Evolutionary conservation across 179 eudicot genomes (phyloP).

Genomic region (Carnegiea gigantea): DNA sequence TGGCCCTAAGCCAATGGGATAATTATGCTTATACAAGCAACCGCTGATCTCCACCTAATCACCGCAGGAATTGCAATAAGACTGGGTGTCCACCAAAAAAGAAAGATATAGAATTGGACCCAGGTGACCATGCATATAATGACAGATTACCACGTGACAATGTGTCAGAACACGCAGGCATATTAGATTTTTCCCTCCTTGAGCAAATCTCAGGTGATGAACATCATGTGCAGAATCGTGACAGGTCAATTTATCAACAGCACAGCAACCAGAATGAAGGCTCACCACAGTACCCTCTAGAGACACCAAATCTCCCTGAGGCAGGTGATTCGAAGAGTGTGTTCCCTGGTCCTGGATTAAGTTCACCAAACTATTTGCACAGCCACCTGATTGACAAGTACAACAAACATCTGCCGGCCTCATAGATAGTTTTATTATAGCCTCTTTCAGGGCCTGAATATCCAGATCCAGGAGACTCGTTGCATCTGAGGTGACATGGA

Average conservation of each 20-base stretch:
- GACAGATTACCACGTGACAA: slow-evolving; percentile 47
- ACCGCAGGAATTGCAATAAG: slow-evolving; percentile 20
- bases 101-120: slow-evolving; percentile 7
- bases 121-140: slow-evolving; percentile 12
- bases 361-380: slow-evolving; percentile 19
- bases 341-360: slow-evolving; percentile 31
- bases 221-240: slow-evolving; percentile 24
- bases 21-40: slow-evolving; percentile 39
- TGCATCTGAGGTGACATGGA: slow-evolving; percentile 45
- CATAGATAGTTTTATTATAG: slow-evolving; percentile 26
- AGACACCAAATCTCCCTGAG: slow-evolving; percentile 67
- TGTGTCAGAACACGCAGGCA: slow-evolving; percentile 67
- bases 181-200: slow-evolving; percentile 31
- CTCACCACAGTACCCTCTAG: slow-evolving; percentile 60
- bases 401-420: slow-evolving; percentile 27
- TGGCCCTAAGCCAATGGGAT: slow-evolving; percentile 75
- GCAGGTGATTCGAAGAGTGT: slow-evolving; percentile 37
- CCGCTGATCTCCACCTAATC: slow-evolving; percentile 64
- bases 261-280: slow-evolving; percentile 37
- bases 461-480: slow-evolving; percentile 31
- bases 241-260: slow-evolving; percentile 23
- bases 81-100: slow-evolving; percentile 9
- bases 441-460: slow-evolving; percentile 33
- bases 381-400: slow-evolving; percentile 24
- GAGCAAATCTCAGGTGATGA: slow-evolving; percentile 33